Evolutionary conservation across 495 filamentous ascomycete genomes (phyloP).

Genomic region (Lophium mytilinum): DNA sequence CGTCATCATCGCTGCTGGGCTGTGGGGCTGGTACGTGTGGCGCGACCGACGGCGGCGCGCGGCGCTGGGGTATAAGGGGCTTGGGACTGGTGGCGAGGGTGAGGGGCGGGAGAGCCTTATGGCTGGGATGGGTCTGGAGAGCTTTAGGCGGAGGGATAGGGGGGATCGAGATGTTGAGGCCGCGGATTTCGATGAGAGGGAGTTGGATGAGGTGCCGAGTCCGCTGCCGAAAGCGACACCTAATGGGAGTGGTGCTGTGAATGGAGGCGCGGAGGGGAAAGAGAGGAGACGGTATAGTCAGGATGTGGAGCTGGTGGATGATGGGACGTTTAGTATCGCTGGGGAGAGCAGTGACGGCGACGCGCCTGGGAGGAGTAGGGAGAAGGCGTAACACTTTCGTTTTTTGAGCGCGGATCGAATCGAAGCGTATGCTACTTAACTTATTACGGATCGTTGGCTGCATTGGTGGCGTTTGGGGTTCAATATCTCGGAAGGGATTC

Average conservation of each 20-base stretch:
- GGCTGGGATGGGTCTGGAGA: slow-evolving; percentile 45
- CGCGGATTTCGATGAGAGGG: slow-evolving; percentile 81
- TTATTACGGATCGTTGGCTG: too few relatives aligned
- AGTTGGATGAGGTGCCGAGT: slow-evolving; percentile 58
- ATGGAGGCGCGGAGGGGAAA: slow-evolving; percentile 17
- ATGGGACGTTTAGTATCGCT: slow-evolving; percentile 48
- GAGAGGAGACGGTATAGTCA: neutral
- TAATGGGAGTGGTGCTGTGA: slow-evolving; percentile 37
- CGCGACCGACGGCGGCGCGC: slow-evolving; percentile 52
- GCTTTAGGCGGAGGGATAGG: slow-evolving; percentile 39
- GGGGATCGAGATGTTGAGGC: slow-evolving; percentile 60
- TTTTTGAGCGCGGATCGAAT: too few relatives aligned
- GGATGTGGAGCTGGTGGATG: slow-evolving; percentile 4
- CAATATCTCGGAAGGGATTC: too few relatives aligned
- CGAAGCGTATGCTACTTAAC: too few relatives aligned
- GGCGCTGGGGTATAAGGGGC: slow-evolving; percentile 38
- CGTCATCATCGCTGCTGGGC: slow-evolving; percentile 65
- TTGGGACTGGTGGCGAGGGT: slow-evolving; percentile 33
- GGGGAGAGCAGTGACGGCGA: slow-evolving; percentile 45
- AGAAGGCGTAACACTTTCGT: neutral
- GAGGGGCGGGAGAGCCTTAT: slow-evolving; percentile 34
- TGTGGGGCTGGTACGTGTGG: slow-evolving; percentile 86
- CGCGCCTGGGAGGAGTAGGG: slow-evolving; percentile 6
- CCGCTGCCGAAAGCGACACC: slow-evolving; percentile 3
- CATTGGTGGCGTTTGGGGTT: too few relatives aligned